Base-by-base conservation (phyloP, 2,329 filamentous ascomycete species). In the Trichophyton simii region DNA sequence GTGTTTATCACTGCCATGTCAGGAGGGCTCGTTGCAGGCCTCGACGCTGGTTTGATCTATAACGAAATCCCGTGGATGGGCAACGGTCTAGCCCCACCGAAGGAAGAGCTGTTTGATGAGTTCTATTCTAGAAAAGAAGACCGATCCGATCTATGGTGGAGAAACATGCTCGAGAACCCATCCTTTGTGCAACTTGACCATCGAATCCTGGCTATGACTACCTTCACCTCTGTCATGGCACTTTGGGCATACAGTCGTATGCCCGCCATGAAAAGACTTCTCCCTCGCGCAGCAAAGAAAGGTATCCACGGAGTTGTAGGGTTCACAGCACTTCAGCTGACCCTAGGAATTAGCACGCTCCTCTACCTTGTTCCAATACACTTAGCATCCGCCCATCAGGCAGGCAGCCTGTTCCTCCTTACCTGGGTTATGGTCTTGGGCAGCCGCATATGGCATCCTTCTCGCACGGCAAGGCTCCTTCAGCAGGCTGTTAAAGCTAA, bases 51-150 rank as follows among this genome's bases (percentile, higher is more conserved):
- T 7, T 81, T 99, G 61, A 97, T 99, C 75, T 99, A 99, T 80
- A 99, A 99, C 73, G 91, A 99, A 75, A 97, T 99, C 73, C 94
- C 94, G 5, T 89, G 83, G 75, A 99, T 99, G 94, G 94, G 94
- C 7, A 75, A 84, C 2, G 90, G 91, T 9, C 78, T 95, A 22
- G 81, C 89, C 0, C 92, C 92, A 1, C 92, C 92, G 0, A 84
- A 82, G 70, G 80, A 83, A 8, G 92, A 97, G 77, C 84, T 97
- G 36, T 91, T 89, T 74, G 87, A 92, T 70, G 79, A 83, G 42
- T 95, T 90, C 77, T 96, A 96, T 81, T 87, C 85, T 62, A 87
- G 91, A 69, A 83, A 82, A 62, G 80, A 86, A 46, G 90, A 96
- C 72, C 79, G 82, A 48, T 86, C 85, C 11, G 95, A 99, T 70